Conservation (phyloP, 2,329 filamentous ascomycete genomes). For the Domatiomyces globalis region DNA sequence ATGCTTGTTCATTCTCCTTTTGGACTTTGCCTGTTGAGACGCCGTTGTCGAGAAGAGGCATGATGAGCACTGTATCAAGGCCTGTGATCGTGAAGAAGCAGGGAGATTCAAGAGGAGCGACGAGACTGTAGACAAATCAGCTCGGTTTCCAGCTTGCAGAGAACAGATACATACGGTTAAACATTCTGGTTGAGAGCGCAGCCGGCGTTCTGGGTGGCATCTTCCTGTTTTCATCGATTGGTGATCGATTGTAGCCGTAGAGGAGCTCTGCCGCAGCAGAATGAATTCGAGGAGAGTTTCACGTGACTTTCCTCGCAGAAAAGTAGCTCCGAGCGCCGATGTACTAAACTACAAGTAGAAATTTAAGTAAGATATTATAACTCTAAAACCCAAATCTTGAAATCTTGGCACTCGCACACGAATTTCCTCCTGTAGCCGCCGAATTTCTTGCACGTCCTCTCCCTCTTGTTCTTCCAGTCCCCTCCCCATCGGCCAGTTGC, state of each 20-base stretch:
- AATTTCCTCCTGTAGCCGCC: background rate
- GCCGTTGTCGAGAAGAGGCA: constrained; percentile 32
- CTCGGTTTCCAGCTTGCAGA: background rate
- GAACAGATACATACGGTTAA: constrained; percentile 9
- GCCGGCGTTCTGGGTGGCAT: constrained; percentile 14
- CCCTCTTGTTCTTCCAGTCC: constrained; percentile 1
- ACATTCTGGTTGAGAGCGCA: constrained; percentile 8
- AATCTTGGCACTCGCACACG: background rate
- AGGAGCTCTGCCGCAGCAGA: background rate
- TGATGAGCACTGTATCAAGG: constrained; percentile 16
- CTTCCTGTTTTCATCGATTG: background rate
- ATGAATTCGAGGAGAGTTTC: background rate
- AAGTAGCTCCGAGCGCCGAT: constrained; percentile 8
- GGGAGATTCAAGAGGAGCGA: constrained; percentile 16
- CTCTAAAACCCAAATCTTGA: background rate
- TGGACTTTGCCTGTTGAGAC: constrained; percentile 32
- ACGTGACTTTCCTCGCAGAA: constrained; percentile 3
- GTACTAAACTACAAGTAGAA: background rate
- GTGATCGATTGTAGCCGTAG: background rate
- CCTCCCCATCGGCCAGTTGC: constrained; percentile 4
- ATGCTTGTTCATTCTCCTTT: constrained; percentile 12
- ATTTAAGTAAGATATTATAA: constrained; percentile 2
- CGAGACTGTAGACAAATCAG: constrained; percentile 12
- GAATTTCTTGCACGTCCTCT: constrained; percentile 3
- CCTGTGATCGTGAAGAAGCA: constrained; percentile 8